Percentiles rank a stretch among this genome's conserved stretches.
Evolutionary conservation across 2,329 filamentous ascomycete genomes (phyloP).

Genomic region (Didymella arachidicola): DNA sequence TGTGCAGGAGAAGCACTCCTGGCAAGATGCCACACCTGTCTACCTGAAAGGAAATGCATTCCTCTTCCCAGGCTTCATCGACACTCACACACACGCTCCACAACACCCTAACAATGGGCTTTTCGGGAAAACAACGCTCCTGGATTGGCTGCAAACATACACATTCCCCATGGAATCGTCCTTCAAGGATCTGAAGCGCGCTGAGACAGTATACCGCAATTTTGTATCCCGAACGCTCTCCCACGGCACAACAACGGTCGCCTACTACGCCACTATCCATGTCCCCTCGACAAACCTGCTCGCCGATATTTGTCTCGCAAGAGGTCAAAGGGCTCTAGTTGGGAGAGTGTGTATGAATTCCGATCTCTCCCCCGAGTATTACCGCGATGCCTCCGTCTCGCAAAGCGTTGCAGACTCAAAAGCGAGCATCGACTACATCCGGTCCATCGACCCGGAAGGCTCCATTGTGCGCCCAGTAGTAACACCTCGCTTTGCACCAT

Average conservation of each 20-base stretch:
- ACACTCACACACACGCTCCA: conserved; percentile 93
- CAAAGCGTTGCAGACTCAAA: conserved; percentile 63
- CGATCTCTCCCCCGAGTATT: conserved; percentile 75
- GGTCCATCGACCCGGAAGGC: conserved; percentile 68
- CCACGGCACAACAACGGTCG: conserved; percentile 89
- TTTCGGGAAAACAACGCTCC: conserved; percentile 89
- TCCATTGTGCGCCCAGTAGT: conserved; percentile 78
- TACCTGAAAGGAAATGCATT: conserved; percentile 64
- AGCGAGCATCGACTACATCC: conserved; percentile 65
- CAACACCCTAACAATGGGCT: conserved; percentile 95
- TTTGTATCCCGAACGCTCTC: conserved; percentile 82
- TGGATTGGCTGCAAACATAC: conserved; percentile 93
- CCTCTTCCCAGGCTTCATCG: conserved; percentile 86
- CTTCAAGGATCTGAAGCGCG: conserved; percentile 68
- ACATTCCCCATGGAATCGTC: conserved; percentile 92
- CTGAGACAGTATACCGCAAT: conserved; percentile 75
- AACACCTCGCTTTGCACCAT: conserved; percentile 71
- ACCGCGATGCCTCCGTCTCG: conserved; percentile 74
- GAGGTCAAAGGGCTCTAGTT: conserved; percentile 88
- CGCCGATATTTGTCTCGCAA: conserved; percentile 77
- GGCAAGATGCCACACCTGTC: conserved; percentile 53
- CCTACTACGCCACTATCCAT: conserved; percentile 94
- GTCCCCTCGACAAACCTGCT: conserved; percentile 90
- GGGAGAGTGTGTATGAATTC: conserved; percentile 95
- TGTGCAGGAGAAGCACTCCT: conserved; percentile 39